Conservation (phyloP, 495 filamentous ascomycete genomes). For the Penicillium cosmopolitanum region DNA sequence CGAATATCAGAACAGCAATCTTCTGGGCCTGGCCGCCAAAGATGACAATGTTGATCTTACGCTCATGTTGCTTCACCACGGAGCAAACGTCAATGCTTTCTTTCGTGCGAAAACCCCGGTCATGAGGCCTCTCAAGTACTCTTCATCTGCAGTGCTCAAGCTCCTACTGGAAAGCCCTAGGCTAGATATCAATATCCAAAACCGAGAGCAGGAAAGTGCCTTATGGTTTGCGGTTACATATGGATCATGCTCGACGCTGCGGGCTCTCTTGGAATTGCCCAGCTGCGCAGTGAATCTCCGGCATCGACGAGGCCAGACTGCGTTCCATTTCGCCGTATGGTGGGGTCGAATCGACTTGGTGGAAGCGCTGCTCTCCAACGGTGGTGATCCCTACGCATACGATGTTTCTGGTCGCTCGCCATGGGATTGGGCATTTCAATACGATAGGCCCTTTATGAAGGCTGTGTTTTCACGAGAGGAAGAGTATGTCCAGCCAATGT, state of each 20-base stretch:
- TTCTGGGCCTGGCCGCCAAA: conserved; percentile 16
- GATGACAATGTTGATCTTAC: conserved; percentile 10
- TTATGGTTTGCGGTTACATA: conserved; percentile 20
- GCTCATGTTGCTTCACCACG: conserved; percentile 9
- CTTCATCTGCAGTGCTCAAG: conserved; percentile 2
- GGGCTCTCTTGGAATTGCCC: too few species aligned
- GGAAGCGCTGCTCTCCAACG: conserved; percentile 9
- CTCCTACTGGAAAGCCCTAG: conserved; percentile 5
- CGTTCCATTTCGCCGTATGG: conserved; percentile 17
- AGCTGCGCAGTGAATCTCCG: conserved; percentile 6
- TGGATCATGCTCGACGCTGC: background rate
- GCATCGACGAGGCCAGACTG: conserved; percentile 7
- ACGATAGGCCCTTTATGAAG: background rate
- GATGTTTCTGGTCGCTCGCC: conserved; percentile 13
- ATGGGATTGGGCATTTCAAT: conserved; percentile 8
- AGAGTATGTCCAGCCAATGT: too few species aligned
- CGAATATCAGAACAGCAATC: conserved; percentile 17
- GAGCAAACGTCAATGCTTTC: conserved; percentile 18
- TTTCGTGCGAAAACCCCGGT: conserved; percentile 12
- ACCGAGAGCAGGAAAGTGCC: conserved; percentile 8
- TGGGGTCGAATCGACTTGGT: conserved; percentile 14
- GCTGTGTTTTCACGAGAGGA: too few species aligned
- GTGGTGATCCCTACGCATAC: conserved; percentile 12
- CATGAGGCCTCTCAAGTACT: conserved; percentile 15
- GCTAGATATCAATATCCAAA: conserved; percentile 15